A percentile compares a stretch with the other conserved stretches of the same genome.
Evolutionary conservation across 345 rosid genomes (phyloP).

Genomic region (Eutrema yunnanense): DNA sequence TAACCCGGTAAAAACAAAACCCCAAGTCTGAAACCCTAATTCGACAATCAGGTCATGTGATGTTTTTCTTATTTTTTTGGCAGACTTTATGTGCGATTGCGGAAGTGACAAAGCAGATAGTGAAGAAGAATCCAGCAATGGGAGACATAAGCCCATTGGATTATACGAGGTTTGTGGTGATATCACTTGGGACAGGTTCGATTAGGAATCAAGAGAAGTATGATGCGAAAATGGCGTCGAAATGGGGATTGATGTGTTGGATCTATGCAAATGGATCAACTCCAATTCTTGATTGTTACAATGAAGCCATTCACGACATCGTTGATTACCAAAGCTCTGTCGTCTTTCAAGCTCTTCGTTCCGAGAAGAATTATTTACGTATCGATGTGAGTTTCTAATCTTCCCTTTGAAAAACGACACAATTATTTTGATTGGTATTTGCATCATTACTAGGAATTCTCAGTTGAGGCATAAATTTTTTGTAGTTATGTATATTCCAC

Average conservation of each 20-base stretch:
- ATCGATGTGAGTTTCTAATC: slow-evolving; percentile 43
- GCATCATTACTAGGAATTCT: background rate
- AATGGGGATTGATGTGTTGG: slow-evolving; percentile 69
- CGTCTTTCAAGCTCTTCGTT: slow-evolving; percentile 55
- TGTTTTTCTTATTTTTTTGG: background rate
- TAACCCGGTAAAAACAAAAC: slow-evolving; percentile 47
- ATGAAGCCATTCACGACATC: slow-evolving; percentile 46
- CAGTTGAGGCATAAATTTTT: background rate
- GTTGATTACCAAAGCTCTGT: slow-evolving; percentile 62
- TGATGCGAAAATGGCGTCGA: slow-evolving; percentile 40
- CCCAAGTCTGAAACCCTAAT: background rate
- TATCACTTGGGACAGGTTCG: slow-evolving; percentile 69
- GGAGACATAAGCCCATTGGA: slow-evolving; percentile 40
- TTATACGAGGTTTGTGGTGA: slow-evolving; percentile 51
- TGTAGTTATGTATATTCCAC: background rate
- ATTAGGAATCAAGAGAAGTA: slow-evolving; percentile 38
- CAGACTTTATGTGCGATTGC: slow-evolving; percentile 63
- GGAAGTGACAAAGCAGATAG: slow-evolving; percentile 54
- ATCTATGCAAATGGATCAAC: slow-evolving; percentile 34
- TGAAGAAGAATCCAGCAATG: slow-evolving; percentile 47
- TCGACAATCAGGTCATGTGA: background rate
- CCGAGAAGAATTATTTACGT: slow-evolving; percentile 57
- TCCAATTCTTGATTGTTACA: slow-evolving; percentile 53
- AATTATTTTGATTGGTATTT: background rate
- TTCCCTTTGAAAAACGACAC: background rate